phyloP scores from a whole-genome alignment of 2,329 filamentous ascomycete genomes.

The Hymenoscyphus fraxineus region DNA sequence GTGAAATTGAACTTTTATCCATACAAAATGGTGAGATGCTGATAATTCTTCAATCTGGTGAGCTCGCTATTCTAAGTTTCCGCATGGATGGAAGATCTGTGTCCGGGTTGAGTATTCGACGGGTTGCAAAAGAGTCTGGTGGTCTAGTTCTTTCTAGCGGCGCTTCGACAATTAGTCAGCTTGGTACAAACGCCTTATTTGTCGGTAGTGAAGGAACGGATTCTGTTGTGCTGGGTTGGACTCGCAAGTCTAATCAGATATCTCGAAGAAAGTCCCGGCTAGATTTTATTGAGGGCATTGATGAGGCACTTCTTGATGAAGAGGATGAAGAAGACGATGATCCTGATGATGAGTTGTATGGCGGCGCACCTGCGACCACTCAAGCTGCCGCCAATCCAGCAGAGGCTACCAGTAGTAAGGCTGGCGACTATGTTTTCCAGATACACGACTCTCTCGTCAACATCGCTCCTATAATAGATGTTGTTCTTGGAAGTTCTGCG shows the following conservation, averaged over 20 bases:
- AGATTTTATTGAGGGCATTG: constrained; percentile 50
- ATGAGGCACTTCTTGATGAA: constrained; percentile 48
- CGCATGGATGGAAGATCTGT: constrained; percentile 87
- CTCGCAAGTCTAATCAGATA: constrained; percentile 56
- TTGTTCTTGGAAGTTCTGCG: constrained; percentile 62
- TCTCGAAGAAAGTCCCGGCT: constrained; percentile 61
- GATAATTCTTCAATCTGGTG: constrained; percentile 73
- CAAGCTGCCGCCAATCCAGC: constrained; percentile 36
- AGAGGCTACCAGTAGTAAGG: constrained; percentile 41
- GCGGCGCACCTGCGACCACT: constrained; percentile 47
- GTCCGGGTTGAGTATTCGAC: constrained; percentile 73
- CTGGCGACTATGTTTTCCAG: constrained; percentile 67
- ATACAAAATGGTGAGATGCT: constrained; percentile 77
- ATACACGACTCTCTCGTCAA: constrained; percentile 74
- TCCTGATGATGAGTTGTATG: constrained; percentile 56
- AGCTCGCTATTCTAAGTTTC: constrained; percentile 73
- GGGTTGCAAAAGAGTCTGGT: constrained; percentile 59
- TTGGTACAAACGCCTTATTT: constrained; percentile 71
- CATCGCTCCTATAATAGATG: constrained; percentile 73
- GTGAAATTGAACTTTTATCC: constrained; percentile 71
- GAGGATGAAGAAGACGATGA: constrained; percentile 44
- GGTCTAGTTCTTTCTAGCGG: constrained; percentile 58
- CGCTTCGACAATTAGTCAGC: constrained; percentile 64
- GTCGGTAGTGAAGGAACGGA: constrained; percentile 81
- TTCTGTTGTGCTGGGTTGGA: constrained; percentile 78